Base-by-base conservation (phyloP, 108 stramenopile species). In the Stephanodiscus minutulus region DNA sequence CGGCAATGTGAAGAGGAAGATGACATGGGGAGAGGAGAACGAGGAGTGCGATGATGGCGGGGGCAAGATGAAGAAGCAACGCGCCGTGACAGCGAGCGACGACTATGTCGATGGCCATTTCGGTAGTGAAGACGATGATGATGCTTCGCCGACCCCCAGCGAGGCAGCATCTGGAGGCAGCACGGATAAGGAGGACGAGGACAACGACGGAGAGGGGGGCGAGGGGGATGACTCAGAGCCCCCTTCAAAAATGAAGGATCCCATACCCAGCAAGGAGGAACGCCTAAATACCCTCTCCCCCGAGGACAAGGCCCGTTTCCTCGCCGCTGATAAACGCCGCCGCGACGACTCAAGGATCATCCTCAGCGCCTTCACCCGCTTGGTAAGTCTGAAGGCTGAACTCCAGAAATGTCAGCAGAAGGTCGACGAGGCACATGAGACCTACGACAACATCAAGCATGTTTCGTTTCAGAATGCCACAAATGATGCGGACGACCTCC, bases 341-440 rank as follows among this genome's bases (percentile, higher is more conserved):
- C 58, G 64, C 11, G 47, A 41, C n/a, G 64, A 77, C 39, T 68
- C 69, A n/a, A 64, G 28, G 47, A 68, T 68, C 33, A 57, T 77
- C 29, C 25, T 66, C 22, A 8, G 22, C n/a, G 68, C 76, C 20
- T 61, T 70, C 27, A 21, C 66, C 11, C 61, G 60, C 22, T 41
- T 77, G 10, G 37, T 77, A 11, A 70, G 56, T 10, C 63, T 68
- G 25, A 77, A 70, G 64, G 63, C 20, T 21, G 76, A 77, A 35
- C 48, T 61, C 7, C 21, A 52, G 33, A 77, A 57, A 62, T 68
- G 68, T 22, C 76, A 77, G 64, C 17, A 54, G 1, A 56, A 49
- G 31, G 22, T 69, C 11, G 62, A 77, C 10, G 76, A 77, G 29
- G 61, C 61, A 7, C 58, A 77, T 49, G 22, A 43, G 50, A 53